Base-by-base conservation (phyloP, 192 early-diverging fungal genomes). In the Martensiomyces pterosporus region DNA sequence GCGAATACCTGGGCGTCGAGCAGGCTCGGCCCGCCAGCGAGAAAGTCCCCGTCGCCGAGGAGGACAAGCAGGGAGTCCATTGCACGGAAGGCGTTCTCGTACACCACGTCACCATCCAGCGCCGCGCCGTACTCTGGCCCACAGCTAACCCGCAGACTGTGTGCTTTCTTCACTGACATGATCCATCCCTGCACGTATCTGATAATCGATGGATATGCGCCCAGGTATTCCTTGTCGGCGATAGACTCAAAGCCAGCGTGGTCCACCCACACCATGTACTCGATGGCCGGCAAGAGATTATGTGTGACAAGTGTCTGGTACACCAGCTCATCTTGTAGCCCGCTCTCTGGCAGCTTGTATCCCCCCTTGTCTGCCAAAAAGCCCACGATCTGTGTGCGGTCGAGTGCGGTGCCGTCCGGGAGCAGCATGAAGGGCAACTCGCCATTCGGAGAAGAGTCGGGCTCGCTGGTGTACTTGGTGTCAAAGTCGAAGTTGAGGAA, bases 211-310 rank as follows among this genome's bases (percentile, higher is more conserved):
- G 60, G 61, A 29, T 71, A 71, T 1, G 21, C 12, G 14, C 34
- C 40, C 36, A 71, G 24, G 24, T 64, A 64, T 19, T 42, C 35
- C 1, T 24, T 38, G 0, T 39, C n/a, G 13, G 46, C 60, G n/a
- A 64, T 45, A 1, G 17, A 32, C 24, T 49, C 52, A 8, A 50
- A 46, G 9, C 69, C 69, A 3, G 26, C 48, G 0, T 55, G 52
- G 22, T 72, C 69, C 4, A 60, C 54, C 69, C 69, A 72, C 9
- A 29, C 21, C 36, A 65, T 25, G 25, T 72, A 72, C 49, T 65
- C 58, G n/a, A 45, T 17, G 3, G 54, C 57, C 1, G 69, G 69
- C 2, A 60, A 19, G 22, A 72, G 26, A 23, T 49, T 57, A 21
- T 41, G 52, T 41, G 60, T 47, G 0, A 52, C 62, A 53, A 72